phyloP scores from a whole-genome alignment of 768 basidiomycete species.

The Rhodocollybia butyracea region DNA sequence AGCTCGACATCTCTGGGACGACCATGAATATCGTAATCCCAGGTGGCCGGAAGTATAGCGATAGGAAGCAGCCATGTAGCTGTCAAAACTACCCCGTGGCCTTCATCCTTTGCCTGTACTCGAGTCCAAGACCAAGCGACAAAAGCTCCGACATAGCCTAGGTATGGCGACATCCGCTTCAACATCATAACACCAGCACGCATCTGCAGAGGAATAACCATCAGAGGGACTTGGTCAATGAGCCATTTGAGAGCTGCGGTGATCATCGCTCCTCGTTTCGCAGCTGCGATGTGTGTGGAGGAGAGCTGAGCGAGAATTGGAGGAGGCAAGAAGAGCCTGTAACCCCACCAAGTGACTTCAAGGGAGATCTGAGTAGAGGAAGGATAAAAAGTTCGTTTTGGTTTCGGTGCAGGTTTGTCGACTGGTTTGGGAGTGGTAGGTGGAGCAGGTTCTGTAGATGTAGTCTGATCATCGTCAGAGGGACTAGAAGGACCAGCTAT shows the following conservation, averaged over 20 bases:
- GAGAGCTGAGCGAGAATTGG: conserved; percentile 66
- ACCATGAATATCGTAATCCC: conserved; percentile 39
- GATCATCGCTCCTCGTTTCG: conserved; percentile 71
- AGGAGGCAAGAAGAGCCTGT: conserved; percentile 73
- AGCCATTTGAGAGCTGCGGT: conserved; percentile 74
- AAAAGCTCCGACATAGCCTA: conserved; percentile 73
- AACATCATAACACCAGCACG: conserved; percentile 54
- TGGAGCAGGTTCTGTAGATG: conserved; percentile 20
- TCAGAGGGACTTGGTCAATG: conserved; percentile 58
- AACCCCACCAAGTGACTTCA: conserved; percentile 80
- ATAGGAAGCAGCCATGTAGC: conserved; percentile 83
- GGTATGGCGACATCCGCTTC: conserved; percentile 59
- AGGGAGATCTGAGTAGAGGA: conserved; percentile 72
- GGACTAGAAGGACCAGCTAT: too few relatives aligned
- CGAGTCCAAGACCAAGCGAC: conserved; percentile 78
- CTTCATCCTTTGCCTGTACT: conserved; percentile 66
- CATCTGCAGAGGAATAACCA: conserved; percentile 58
- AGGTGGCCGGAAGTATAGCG: conserved; percentile 69
- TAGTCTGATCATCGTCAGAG: too few relatives aligned
- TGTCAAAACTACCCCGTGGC: conserved; percentile 76
- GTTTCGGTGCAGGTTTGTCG: conserved; percentile 18
- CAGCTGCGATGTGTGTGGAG: conserved; percentile 60
- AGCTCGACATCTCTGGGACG: not conserved
- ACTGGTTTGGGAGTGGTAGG: conserved; percentile 14
- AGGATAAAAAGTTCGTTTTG: conserved; percentile 59